phyloP scores from a whole-genome alignment of 768 basidiomycete genomes.

The Gloeostereum incarnatum region DNA sequence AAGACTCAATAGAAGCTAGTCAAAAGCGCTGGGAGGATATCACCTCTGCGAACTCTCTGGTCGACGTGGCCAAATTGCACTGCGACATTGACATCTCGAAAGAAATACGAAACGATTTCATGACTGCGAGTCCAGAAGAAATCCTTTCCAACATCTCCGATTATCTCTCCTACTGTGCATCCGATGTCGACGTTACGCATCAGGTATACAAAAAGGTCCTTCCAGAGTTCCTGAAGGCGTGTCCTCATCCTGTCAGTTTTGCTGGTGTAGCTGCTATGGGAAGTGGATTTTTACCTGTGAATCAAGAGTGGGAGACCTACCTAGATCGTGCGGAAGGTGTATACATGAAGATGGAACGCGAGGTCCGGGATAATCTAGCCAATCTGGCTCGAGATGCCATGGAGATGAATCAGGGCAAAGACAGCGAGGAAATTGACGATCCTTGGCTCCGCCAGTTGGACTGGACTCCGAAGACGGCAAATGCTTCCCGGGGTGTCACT shows the following conservation, averaged over 20 bases:
- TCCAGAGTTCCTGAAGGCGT: constrained; percentile 72
- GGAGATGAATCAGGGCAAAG: constrained; percentile 20
- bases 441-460: constrained; percentile 88
- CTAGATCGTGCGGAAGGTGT: constrained; percentile 67
- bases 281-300: constrained; percentile 83
- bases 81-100: constrained; percentile 79
- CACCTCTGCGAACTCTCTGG: constrained; percentile 85
- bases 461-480: constrained; percentile 84
- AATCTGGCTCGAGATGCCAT: constrained; percentile 57
- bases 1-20: constrained; percentile 26
- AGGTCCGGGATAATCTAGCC: constrained; percentile 50
- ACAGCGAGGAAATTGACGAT: constrained; percentile 26
- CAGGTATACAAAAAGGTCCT: constrained; percentile 68
- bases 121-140: constrained; percentile 54
- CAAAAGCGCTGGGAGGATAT: constrained; percentile 84
- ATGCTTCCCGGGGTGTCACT: constrained; percentile 60
- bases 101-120: constrained; percentile 64
- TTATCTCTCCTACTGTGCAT: constrained; percentile 79
- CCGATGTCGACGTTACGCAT: constrained; percentile 81
- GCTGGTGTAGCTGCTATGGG: constrained; percentile 90
- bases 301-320: constrained; percentile 84
- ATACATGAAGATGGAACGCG: constrained; percentile 62
- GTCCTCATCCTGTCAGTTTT: constrained; percentile 90
- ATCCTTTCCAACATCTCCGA: constrained; percentile 59
- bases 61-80: constrained; percentile 86